phyloP scores from a whole-genome alignment of 306 rosid species.

The Cyamopsis tetragonoloba region DNA sequence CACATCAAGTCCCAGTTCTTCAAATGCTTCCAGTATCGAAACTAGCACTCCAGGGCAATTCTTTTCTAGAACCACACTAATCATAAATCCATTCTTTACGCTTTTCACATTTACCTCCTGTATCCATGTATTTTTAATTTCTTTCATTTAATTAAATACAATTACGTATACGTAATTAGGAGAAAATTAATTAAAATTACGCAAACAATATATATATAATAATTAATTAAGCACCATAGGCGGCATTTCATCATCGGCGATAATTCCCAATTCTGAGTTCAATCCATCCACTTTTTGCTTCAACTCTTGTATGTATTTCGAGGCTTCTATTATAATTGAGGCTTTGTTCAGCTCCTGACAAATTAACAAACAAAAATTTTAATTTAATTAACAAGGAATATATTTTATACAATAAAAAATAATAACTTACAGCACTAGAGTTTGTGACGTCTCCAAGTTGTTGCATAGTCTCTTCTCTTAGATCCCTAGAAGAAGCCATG shows the following conservation, averaged over 20 bases:
- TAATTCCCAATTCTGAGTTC: conserved; percentile 40
- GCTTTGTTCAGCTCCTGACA: conserved; percentile 38
- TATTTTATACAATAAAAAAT: neutral
- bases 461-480: conserved; percentile 45
- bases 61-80: conserved; percentile 59
- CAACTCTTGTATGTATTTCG: conserved; percentile 61
- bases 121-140: no score
- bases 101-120: conserved; percentile 74
- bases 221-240: conserved; percentile 40
- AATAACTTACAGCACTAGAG: conserved; percentile 60
- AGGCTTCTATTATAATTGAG: conserved; percentile 68
- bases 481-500: conserved; percentile 54
- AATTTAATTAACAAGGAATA: neutral
- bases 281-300: conserved; percentile 53
- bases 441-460: conserved; percentile 64
- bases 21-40: conserved; percentile 72
- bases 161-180: no score
- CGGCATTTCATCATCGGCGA: conserved; percentile 32
- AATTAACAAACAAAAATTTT: neutral
- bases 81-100: conserved; percentile 66
- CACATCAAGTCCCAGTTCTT: conserved; percentile 72
- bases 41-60: conserved; percentile 71
- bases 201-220: neutral
- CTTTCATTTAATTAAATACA: no score
- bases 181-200: neutral